Conservation (phyloP, 2,329 filamentous ascomycete genomes). For the Hypomyces rosellus region DNA sequence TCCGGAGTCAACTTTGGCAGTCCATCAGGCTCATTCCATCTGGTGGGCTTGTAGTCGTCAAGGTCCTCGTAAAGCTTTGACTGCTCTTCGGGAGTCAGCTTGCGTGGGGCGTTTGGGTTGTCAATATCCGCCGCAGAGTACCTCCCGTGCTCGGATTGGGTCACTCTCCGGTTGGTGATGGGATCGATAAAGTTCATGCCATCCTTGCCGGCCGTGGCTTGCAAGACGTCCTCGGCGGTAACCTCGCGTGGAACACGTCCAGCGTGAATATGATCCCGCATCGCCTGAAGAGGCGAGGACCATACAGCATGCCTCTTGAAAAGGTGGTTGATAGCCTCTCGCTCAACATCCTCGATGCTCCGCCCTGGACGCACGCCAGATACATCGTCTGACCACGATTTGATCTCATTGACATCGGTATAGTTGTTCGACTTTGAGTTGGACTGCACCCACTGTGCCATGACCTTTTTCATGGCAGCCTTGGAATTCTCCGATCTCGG, state of each 20-base stretch:
- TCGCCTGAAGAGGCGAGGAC: slow-evolving; percentile 26
- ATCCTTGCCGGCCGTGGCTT: slow-evolving; percentile 19
- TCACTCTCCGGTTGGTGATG: slow-evolving; percentile 51
- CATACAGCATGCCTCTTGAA: slow-evolving; percentile 26
- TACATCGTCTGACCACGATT: slow-evolving; percentile 31
- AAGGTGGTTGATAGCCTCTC: slow-evolving; percentile 38
- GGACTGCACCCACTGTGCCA: slow-evolving; percentile 30
- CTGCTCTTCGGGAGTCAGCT: slow-evolving; percentile 27
- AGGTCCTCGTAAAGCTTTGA: slow-evolving; percentile 36
- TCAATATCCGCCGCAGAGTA: slow-evolving; percentile 32
- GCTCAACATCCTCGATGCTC: slow-evolving; percentile 40
- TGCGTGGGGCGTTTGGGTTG: slow-evolving; percentile 28
- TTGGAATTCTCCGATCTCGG: slow-evolving; percentile 28
- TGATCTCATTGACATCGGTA: slow-evolving; percentile 29
- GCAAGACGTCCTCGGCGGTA: slow-evolving; percentile 18
- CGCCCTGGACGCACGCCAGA: slow-evolving; percentile 32
- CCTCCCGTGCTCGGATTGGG: slow-evolving; percentile 16
- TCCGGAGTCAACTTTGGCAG: slow-evolving; percentile 20
- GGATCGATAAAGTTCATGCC: slow-evolving; percentile 41
- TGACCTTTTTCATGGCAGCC: slow-evolving; percentile 34
- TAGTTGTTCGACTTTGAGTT: slow-evolving; percentile 26
- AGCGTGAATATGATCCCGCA: slow-evolving; percentile 27
- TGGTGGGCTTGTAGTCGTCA: slow-evolving; percentile 24
- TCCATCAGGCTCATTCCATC: slow-evolving; percentile 24
- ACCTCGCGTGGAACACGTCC: slow-evolving; percentile 15